phyloP scores from a whole-genome alignment of 2,329 filamentous ascomycete genomes.

The Gaeumannomyces sp. region DNA sequence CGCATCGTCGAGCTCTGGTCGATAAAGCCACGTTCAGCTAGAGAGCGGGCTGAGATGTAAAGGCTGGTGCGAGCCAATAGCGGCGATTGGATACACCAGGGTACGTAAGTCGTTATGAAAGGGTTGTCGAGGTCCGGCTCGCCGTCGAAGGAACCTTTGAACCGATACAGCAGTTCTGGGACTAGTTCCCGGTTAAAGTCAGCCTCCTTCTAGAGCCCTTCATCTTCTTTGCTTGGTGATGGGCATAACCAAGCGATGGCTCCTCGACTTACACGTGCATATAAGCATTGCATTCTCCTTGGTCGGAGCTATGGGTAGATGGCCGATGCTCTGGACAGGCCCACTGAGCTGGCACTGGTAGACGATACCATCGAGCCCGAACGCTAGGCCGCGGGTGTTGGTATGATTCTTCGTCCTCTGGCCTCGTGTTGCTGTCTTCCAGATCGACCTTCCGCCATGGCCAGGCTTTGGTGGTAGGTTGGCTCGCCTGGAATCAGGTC shows the following conservation, averaged over 20 bases:
- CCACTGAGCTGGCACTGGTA: conserved; percentile 15
- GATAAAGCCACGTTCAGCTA: conserved; percentile 36
- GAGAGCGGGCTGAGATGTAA: conserved; percentile 40
- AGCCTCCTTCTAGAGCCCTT: background rate
- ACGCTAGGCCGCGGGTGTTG: conserved; percentile 6
- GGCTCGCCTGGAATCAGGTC: background rate
- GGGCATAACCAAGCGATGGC: background rate
- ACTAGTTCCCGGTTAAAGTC: conserved; percentile 24
- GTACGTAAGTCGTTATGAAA: conserved; percentile 38
- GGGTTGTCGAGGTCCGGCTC: conserved; percentile 34
- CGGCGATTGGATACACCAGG: conserved; percentile 38
- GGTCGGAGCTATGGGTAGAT: conserved; percentile 16
- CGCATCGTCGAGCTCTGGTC: conserved; percentile 32
- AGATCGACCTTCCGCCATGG: background rate
- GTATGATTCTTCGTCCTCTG: no score
- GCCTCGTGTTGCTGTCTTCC: background rate
- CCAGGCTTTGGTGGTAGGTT: background rate
- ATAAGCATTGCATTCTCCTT: conserved; percentile 18
- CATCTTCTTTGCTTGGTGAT: background rate
- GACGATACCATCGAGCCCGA: conserved; percentile 14
- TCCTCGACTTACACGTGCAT: conserved; percentile 15
- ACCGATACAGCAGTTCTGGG: conserved; percentile 37
- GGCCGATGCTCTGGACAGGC: conserved; percentile 14
- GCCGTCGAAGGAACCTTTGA: conserved; percentile 41
- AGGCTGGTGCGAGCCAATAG: conserved; percentile 38